phyloP scores from a whole-genome alignment of 2,329 filamentous ascomycete species.

The Ophiocordyceps polyrhachis-furcata region DNA sequence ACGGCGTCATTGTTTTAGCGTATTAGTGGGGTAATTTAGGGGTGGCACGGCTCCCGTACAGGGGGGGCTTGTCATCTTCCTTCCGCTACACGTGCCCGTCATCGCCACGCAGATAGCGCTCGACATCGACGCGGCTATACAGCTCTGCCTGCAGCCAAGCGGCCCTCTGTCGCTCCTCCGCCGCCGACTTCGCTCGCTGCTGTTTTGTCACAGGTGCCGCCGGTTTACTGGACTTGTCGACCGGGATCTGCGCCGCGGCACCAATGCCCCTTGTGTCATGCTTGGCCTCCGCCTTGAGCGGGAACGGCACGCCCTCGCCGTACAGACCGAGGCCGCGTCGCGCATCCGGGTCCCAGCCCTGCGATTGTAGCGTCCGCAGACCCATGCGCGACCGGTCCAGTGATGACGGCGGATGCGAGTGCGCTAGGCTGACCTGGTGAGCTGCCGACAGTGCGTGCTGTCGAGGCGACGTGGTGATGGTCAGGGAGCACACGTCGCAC shows the following conservation, averaged over 20 bases:
- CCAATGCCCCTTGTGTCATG: slow-evolving; percentile 60
- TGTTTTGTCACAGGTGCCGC: slow-evolving; percentile 36
- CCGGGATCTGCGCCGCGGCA: slow-evolving; percentile 15
- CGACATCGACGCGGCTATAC: slow-evolving; percentile 56
- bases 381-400: slow-evolving; percentile 55
- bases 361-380: slow-evolving; percentile 41
- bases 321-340: slow-evolving; percentile 51
- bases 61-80: neutral
- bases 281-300: slow-evolving; percentile 55
- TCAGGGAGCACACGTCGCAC: slow-evolving; percentile 19
- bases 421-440: slow-evolving; percentile 50
- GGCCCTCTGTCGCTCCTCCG: slow-evolving; percentile 33
- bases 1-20: neutral
- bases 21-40: too few species aligned
- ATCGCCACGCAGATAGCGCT: slow-evolving; percentile 46
- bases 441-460: slow-evolving; percentile 44
- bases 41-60: too few species aligned
- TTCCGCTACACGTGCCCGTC: neutral
- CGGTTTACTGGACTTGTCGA: slow-evolving; percentile 17
- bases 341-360: slow-evolving; percentile 60
- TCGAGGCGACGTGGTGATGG: slow-evolving; percentile 12
- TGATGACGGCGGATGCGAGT: slow-evolving; percentile 54
- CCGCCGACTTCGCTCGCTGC: slow-evolving; percentile 26
- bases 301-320: slow-evolving; percentile 56
- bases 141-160: slow-evolving; percentile 52